Evolutionary conservation across 352 stramenopile genomes (phyloP).

Genomic region (Globisporangium ultimum): DNA sequence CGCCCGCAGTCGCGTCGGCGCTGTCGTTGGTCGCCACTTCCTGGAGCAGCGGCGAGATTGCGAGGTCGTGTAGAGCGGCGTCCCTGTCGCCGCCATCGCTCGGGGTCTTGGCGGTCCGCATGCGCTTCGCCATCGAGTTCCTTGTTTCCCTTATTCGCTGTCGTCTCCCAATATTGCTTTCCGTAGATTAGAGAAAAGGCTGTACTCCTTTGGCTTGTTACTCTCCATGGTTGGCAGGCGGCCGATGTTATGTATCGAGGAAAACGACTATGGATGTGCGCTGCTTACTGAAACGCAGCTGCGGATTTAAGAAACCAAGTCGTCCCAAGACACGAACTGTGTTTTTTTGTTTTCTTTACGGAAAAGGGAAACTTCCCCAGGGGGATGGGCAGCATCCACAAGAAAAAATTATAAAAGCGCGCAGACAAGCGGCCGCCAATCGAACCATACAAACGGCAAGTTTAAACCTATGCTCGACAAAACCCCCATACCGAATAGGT

Average conservation of each 20-base stretch:
- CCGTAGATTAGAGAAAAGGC: neutral
- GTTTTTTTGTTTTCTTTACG: neutral
- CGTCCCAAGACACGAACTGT: neutral
- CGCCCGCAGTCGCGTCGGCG: neutral
- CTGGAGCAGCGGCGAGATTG: slow-evolving; percentile 9
- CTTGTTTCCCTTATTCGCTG: neutral
- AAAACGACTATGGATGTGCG: slow-evolving; percentile 12
- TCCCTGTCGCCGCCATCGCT: slow-evolving; percentile 10
- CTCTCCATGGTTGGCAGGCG: slow-evolving; percentile 33
- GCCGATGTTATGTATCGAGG: slow-evolving; percentile 10
- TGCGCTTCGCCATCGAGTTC: slow-evolving; percentile 60
- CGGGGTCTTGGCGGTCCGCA: slow-evolving; percentile 32
- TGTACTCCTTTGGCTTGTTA: slow-evolving; percentile 12
- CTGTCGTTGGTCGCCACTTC: neutral
- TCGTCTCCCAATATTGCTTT: neutral
- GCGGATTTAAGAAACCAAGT: slow-evolving; percentile 5
- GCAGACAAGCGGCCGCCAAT: neutral
- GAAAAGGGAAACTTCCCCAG: too few relatives aligned
- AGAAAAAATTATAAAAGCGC: neutral
- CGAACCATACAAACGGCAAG: neutral
- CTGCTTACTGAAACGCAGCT: slow-evolving; percentile 15
- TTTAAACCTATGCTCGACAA: neutral
- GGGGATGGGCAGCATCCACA: slow-evolving; percentile 1
- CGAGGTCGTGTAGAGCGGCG: slow-evolving; percentile 12
- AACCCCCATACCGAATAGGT: neutral